Evolutionary conservation across 768 basidiomycete species (phyloP).

Genomic region (Boletus barrowsii): DNA sequence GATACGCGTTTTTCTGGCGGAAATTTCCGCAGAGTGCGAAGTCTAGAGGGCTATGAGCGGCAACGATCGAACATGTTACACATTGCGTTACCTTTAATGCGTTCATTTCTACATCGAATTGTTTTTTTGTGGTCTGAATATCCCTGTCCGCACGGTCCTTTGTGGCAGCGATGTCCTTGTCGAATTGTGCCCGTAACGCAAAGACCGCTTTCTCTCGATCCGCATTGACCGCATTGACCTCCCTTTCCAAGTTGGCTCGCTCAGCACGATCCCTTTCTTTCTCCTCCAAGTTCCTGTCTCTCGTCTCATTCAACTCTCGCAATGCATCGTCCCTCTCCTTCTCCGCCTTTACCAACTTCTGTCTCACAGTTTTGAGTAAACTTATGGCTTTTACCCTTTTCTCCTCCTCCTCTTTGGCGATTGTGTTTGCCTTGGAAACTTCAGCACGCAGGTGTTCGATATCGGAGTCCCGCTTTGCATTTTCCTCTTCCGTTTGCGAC

Average conservation of each 20-base stretch:
- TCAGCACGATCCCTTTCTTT: slow-evolving; percentile 44
- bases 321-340: slow-evolving; percentile 83
- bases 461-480: slow-evolving; percentile 50
- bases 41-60: slow-evolving; percentile 42
- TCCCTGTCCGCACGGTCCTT: slow-evolving; percentile 80
- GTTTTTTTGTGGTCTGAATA: slow-evolving; percentile 54
- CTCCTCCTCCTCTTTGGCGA: slow-evolving; percentile 93
- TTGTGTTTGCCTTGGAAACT: slow-evolving; percentile 52
- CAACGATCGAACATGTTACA: slow-evolving; percentile 5
- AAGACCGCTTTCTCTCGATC: slow-evolving; percentile 63
- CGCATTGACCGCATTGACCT: slow-evolving; percentile 56
- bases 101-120: slow-evolving; percentile 75
- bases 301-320: slow-evolving; percentile 51
- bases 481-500: slow-evolving; percentile 46
- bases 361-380: slow-evolving; percentile 89
- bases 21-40: slow-evolving; percentile 63
- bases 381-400: slow-evolving; percentile 93
- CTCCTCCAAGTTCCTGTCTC: slow-evolving; percentile 53
- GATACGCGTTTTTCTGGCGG: slow-evolving; percentile 59
- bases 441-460: slow-evolving; percentile 62
- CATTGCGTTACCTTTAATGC: slow-evolving; percentile 57
- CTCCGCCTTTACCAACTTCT: slow-evolving; percentile 95
- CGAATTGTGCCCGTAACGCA: slow-evolving; percentile 64
- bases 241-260: slow-evolving; percentile 52
- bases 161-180: slow-evolving; percentile 59